phyloP scores from a whole-genome alignment of 1,284 basidiomycete species.

The Abortiporus biennis region DNA sequence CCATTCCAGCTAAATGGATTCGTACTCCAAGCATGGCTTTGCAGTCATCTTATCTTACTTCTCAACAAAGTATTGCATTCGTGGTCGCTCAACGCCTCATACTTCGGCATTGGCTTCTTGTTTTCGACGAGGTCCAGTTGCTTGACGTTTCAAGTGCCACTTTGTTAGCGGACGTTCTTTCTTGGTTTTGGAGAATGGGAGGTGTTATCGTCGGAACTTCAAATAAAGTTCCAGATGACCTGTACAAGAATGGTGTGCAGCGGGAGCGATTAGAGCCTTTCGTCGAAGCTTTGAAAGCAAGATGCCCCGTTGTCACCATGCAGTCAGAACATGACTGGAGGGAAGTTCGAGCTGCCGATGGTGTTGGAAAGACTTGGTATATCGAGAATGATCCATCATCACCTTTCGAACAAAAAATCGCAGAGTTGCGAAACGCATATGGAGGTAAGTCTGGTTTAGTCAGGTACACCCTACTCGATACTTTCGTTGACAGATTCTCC shows the following conservation, averaged over 20 bases:
- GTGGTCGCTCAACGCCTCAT: conserved; percentile 44
- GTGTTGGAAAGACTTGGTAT: conserved; percentile 29
- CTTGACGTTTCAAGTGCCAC: conserved; percentile 66
- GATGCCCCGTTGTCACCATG: conserved; percentile 58
- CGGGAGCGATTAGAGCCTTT: conserved; percentile 58
- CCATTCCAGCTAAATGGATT: conserved; percentile 34
- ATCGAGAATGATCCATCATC: conserved; percentile 18
- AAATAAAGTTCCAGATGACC: conserved; percentile 62
- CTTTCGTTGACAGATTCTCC: neutral
- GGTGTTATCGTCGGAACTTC: conserved; percentile 54
- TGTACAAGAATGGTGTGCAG: conserved; percentile 69
- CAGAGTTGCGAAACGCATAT: conserved; percentile 3
- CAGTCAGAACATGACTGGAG: conserved; percentile 41
- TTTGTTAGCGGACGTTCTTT: conserved; percentile 63
- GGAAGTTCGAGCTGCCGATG: conserved; percentile 15
- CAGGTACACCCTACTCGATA: neutral
- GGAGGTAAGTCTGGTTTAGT: conserved; percentile 6
- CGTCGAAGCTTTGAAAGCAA: conserved; percentile 52
- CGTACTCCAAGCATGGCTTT: conserved; percentile 15
- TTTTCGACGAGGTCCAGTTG: conserved; percentile 70
- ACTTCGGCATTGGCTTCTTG: conserved; percentile 47
- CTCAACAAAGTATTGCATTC: conserved; percentile 32
- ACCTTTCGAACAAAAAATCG: conserved; percentile 21
- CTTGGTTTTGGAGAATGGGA: conserved; percentile 74
- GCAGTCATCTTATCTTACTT: neutral